Conservation (phyloP, 805 yeast genomes). For the Yarrowia osloensis region DNA sequence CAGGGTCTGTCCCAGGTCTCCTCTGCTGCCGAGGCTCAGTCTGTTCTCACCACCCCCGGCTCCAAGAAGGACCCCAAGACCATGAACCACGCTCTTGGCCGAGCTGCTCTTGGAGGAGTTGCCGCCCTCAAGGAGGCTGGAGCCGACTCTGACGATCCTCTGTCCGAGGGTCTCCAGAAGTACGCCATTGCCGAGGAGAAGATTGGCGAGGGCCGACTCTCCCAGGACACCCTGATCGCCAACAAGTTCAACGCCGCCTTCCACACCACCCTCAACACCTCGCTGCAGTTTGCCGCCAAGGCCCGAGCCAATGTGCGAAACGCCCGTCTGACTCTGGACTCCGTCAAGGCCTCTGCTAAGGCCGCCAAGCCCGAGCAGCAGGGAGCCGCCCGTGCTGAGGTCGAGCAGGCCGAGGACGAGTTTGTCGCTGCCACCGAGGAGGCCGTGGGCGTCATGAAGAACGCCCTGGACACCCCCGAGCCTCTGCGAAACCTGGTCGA, state of each 20-base stretch:
- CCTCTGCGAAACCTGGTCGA: slow-evolving; percentile 68
- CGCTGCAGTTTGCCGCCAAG: slow-evolving; percentile 62
- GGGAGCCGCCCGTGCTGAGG: slow-evolving; percentile 70
- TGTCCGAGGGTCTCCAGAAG: slow-evolving; percentile 63
- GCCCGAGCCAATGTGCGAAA: slow-evolving; percentile 75
- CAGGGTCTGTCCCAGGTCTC: slow-evolving; percentile 69
- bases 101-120: slow-evolving; percentile 63
- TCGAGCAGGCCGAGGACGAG: slow-evolving; percentile 85
- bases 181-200: slow-evolving; percentile 70
- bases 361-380: slow-evolving; percentile 62
- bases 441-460: slow-evolving; percentile 79
- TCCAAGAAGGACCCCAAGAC: slow-evolving; percentile 68
- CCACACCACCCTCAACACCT: slow-evolving; percentile 59
- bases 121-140: slow-evolving; percentile 40
- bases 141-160: slow-evolving; percentile 50
- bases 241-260: slow-evolving; percentile 69
- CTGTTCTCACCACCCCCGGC: slow-evolving; percentile 58
- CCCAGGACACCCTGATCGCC: slow-evolving; percentile 74
- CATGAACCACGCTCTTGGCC: slow-evolving; percentile 74
- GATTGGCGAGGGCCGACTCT: slow-evolving; percentile 78
- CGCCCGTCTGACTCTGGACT: slow-evolving; percentile 76
- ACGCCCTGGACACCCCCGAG: slow-evolving; percentile 69
- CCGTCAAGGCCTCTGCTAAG: slow-evolving; percentile 62
- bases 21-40: slow-evolving; percentile 80
- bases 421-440: slow-evolving; percentile 89